Evolutionary conservation across 1,284 basidiomycete genomes (phyloP).

Genomic region (Cutaneotrichosporon cyanovorans): DNA sequence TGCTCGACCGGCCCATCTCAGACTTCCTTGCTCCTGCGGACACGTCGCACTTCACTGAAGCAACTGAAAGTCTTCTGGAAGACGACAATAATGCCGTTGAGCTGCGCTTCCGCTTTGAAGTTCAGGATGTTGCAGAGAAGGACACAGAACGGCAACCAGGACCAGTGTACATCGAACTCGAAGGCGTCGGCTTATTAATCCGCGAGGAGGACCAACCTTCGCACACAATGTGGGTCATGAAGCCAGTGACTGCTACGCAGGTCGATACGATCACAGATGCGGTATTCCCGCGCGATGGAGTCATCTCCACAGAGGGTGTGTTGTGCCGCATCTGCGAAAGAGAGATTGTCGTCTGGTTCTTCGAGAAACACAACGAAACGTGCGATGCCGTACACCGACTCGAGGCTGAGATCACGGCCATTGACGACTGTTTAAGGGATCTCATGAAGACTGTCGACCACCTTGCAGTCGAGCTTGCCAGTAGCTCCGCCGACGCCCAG

Average conservation of each 20-base stretch:
- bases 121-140: conserved; percentile 33
- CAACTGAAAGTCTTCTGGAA: conserved; percentile 73
- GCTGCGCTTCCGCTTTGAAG: conserved; percentile 74
- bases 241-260: conserved; percentile 58
- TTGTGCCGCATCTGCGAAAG: conserved; percentile 98
- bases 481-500: conserved; percentile 48
- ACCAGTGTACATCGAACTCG: conserved; percentile 75
- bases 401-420: conserved; percentile 88
- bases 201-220: conserved; percentile 79
- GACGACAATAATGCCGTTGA: conserved; percentile 94
- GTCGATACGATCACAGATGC: conserved; percentile 33
- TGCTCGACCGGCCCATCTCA: conserved; percentile 73
- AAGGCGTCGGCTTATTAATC: conserved; percentile 98
- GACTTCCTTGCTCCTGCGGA: conserved; percentile 76
- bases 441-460: conserved; percentile 74
- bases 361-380: conserved; percentile 99
- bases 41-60: conserved; percentile 76
- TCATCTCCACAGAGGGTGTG: conserved; percentile 76
- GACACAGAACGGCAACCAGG: conserved; percentile 40
- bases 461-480: conserved; percentile 55
- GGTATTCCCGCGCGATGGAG: conserved; percentile 62
- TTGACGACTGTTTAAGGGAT: conserved; percentile 86
- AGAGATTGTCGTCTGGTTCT: conserved; percentile 96
- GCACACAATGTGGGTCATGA: conserved; percentile 99
- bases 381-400: conserved; percentile 94